Base-by-base conservation (phyloP, 345 rosid genomes). In the Erodium maritimum region DNA sequence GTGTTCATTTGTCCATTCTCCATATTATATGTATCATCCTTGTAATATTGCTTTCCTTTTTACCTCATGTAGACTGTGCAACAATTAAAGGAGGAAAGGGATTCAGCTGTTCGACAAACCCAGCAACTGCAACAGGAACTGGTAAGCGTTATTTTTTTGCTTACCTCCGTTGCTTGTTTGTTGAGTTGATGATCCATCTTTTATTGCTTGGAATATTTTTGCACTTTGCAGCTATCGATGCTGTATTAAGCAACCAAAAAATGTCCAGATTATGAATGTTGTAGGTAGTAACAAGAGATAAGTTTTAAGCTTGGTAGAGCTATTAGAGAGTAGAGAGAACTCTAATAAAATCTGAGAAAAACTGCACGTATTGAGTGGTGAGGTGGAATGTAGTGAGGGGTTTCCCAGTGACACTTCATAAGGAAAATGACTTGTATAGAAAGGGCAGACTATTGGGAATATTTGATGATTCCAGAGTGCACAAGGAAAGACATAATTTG, bases 71-170 rank as follows among this genome's bases (percentile, higher is more conserved):
- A 83, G 94, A 69, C 84, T 37, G 33, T 89, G 57, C 88, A 83
- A 69, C 80, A 65, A 54, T 73, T 85, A 72, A 89, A 78, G 79
- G 91, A 85, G 12, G 99, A 87, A 78, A 78, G 85, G 70, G 95
- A 93, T 68, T 72, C 78, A 56, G 95, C 91, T 58, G 68, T 82
- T 57, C 82, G 78, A 67, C 86, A 78, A 69, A 80, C 90, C 57
- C 82, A 79, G 61, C 90, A 75, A 57, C 79, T 93, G 78, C 95
- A 80, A 78, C 87, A 78, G 20, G 97, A 93, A 58, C 62, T 93
- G 96, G 99, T 87, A 50, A n/a, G n/a, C n/a, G n/a, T n/a, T n/a
- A n/a, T n/a, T n/a, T n/a, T n/a, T n/a, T n/a, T n/a, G n/a, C n/a
- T n/a, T n/a, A n/a, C n/a, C n/a, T n/a, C n/a, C n/a, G n/a, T n/a